These are phyloP conservation scores for Fraxinus dipetala DNA, from an alignment of 305 asterid genomes.

Conservation along the genomic window DNA sequence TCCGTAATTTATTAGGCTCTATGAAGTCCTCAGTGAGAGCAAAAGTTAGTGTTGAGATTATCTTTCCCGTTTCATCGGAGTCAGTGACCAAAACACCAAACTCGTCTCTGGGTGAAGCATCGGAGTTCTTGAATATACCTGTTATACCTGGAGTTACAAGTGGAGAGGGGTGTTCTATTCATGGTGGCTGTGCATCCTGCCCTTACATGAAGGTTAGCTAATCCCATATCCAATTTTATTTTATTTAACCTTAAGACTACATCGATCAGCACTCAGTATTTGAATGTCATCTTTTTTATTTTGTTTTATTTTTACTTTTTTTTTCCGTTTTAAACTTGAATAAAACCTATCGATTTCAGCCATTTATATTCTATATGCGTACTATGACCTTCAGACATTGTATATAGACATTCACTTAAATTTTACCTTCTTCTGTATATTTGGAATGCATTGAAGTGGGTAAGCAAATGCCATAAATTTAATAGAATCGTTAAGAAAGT, in stretches of 20 bases:
- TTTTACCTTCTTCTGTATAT: not conserved
- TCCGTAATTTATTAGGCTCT: constrained; percentile 54
- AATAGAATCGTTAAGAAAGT: not conserved
- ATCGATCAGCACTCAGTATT: not conserved
- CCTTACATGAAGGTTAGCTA: constrained; percentile 94
- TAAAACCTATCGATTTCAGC: not conserved
- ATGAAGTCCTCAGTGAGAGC: constrained; percentile 31
- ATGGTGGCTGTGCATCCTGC: constrained; percentile 98
- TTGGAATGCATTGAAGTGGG: not conserved
- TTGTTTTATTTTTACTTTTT: too few species aligned
- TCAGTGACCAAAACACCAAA: constrained; percentile 56
- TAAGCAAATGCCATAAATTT: not conserved
- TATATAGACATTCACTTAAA: not conserved
- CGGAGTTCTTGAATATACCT: constrained; percentile 37
- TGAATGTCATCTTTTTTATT: not conserved
- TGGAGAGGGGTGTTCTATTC: constrained; percentile 98
- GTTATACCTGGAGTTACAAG: constrained; percentile 85
- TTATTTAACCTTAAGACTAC: not conserved
- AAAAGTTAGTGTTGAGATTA: constrained; percentile 76
- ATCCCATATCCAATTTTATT: not conserved
- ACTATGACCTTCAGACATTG: not conserved
- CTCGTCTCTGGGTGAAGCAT: constrained; percentile 39
- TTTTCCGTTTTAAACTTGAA: not conserved
- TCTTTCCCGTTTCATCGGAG: constrained; percentile 91
- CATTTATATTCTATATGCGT: not conserved